Conservation (phyloP, 306 rosid species). For the Oxytropis ochrocephala region DNA sequence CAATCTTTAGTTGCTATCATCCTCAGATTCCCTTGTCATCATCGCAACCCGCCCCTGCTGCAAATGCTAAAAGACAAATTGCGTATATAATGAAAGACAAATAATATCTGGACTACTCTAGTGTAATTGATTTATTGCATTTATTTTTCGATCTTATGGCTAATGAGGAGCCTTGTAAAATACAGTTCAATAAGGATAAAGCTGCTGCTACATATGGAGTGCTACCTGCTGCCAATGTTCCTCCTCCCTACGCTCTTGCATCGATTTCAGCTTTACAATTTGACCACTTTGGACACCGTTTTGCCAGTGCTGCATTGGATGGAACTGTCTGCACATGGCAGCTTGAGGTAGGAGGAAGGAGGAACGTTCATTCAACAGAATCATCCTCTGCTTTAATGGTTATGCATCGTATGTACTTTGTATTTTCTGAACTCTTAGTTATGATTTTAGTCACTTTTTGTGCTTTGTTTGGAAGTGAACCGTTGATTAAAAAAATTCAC, state of each 20-base stretch:
- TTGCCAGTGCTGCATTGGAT: constrained; percentile 90
- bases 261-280: constrained; percentile 85
- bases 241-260: constrained; percentile 93
- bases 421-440: not conserved
- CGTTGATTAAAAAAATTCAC: constrained; percentile 14
- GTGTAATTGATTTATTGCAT: constrained; percentile 14
- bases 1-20: constrained; percentile 19
- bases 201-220: constrained; percentile 94
- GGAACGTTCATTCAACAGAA: constrained; percentile 73
- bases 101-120: constrained; percentile 11
- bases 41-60: too few relatives aligned
- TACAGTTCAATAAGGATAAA: constrained; percentile 77
- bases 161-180: constrained; percentile 19
- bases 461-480: not conserved
- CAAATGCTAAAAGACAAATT: not conserved
- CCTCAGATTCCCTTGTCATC: too few relatives aligned
- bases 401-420: constrained; percentile 39
- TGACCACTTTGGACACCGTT: constrained; percentile 87
- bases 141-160: constrained; percentile 19
- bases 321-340: constrained; percentile 98
- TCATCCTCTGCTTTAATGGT: constrained; percentile 79
- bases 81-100: not conserved
- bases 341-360: constrained; percentile 99
- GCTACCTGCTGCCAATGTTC: constrained; percentile 85
- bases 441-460: not conserved